Percentiles rank a stretch among this genome's conserved stretches.
phyloP scores from a whole-genome alignment of 345 rosid genomes.

The Odontarrhena argentea region DNA sequence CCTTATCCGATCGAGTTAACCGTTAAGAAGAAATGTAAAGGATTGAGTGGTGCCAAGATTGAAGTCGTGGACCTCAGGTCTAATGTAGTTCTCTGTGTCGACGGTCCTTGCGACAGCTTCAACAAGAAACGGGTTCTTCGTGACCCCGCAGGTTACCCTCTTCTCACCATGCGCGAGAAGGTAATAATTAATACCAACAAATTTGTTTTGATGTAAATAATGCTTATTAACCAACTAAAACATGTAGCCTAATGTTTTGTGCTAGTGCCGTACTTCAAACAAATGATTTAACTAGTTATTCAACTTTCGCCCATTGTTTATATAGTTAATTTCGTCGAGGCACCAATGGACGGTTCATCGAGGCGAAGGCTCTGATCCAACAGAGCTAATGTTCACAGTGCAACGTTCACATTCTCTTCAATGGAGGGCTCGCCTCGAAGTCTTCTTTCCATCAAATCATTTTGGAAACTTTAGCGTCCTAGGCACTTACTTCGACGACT shows the following conservation, averaged over 20 bases:
- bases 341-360: constrained; percentile 36
- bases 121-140: constrained; percentile 31
- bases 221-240: too few species aligned
- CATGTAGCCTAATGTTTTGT: too few species aligned
- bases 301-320: background rate
- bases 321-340: constrained; percentile 20
- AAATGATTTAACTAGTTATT: background rate
- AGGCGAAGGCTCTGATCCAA: constrained; percentile 38
- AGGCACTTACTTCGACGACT: constrained; percentile 35
- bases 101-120: constrained; percentile 32
- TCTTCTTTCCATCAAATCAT: constrained; percentile 22
- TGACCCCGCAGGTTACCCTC: constrained; percentile 33
- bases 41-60: constrained; percentile 16
- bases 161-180: constrained; percentile 42
- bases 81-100: constrained; percentile 28
- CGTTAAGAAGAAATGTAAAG: constrained; percentile 35
- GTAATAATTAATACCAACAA: background rate
- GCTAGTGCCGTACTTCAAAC: too few species aligned
- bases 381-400: constrained; percentile 35
- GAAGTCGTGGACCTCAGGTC: constrained; percentile 24
- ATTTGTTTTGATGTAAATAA: background rate
- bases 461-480: constrained; percentile 27
- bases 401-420: constrained; percentile 33
- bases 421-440: constrained; percentile 36
- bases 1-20: constrained; percentile 33